These are phyloP conservation scores for Termitomyces titanicus DNA, from an alignment of 768 basidiomycete genomes.

Conservation along the genomic window DNA sequence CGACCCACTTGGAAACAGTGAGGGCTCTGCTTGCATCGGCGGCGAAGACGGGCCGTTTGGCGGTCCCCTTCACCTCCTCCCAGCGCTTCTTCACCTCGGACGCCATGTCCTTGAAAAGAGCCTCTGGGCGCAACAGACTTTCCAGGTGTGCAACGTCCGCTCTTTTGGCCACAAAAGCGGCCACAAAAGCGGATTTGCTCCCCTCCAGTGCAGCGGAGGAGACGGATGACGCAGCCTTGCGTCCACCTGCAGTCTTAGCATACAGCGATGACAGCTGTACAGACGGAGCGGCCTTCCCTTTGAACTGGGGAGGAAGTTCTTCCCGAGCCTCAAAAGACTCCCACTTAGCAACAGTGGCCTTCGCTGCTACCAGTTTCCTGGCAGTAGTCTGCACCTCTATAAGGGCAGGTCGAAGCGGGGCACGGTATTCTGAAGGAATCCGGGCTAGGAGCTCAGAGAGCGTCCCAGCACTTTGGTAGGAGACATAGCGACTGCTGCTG, in stretches of 20 bases:
- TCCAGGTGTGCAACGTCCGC: too few relatives aligned
- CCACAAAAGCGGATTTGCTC: too few relatives aligned
- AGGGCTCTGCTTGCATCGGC: accelerated
- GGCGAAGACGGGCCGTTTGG: neutral
- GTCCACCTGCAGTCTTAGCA: neutral
- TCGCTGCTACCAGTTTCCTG: neutral
- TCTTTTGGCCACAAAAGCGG: too few relatives aligned
- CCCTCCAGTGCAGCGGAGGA: too few relatives aligned
- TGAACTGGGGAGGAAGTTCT: neutral
- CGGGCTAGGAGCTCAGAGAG: too few relatives aligned
- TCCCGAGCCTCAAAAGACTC: too few relatives aligned
- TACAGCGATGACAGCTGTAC: neutral
- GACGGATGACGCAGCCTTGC: neutral
- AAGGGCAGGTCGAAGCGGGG: neutral
- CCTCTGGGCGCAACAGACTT: too few relatives aligned
- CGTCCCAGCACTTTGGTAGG: too few relatives aligned
- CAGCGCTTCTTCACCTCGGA: too few relatives aligned
- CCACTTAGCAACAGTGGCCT: neutral
- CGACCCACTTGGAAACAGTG: neutral
- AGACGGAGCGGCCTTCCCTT: neutral
- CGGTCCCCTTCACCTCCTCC: neutral
- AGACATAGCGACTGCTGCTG: too few relatives aligned
- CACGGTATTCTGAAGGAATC: neutral
- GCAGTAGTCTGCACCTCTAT: neutral
- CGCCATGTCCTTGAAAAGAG: too few relatives aligned